Conservation (phyloP, 192 early-diverging fungal genomes). For the Coemansia asiatica region DNA sequence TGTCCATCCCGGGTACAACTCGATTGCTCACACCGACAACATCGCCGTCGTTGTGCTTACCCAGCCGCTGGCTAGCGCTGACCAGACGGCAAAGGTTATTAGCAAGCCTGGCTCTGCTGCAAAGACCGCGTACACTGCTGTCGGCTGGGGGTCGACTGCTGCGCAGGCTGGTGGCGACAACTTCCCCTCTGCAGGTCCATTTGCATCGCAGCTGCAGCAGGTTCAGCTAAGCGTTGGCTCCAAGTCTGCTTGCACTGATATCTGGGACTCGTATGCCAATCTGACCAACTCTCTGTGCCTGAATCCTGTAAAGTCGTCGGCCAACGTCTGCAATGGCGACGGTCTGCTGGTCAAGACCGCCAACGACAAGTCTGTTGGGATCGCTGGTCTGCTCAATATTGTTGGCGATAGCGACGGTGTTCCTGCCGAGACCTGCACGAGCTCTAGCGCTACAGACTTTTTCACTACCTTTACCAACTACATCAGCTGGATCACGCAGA, state of each 20-base stretch:
- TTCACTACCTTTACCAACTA: constrained; percentile 56
- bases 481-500: constrained; percentile 48
- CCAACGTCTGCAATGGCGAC: constrained; percentile 45
- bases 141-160: constrained; percentile 26
- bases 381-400: constrained; percentile 52
- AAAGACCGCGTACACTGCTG: constrained; percentile 28
- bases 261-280: constrained; percentile 45
- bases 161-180: background rate
- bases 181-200: constrained; percentile 8
- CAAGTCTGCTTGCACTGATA: constrained; percentile 34
- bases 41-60: constrained; percentile 37
- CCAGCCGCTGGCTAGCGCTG: constrained; percentile 30
- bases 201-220: constrained; percentile 17
- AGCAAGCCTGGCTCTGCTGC: constrained; percentile 19
- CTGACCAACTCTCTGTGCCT: constrained; percentile 54
- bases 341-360: constrained; percentile 43
- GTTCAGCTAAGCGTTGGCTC: constrained; percentile 30
- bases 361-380: constrained; percentile 25
- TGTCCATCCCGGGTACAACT: constrained; percentile 49
- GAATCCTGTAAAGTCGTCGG: constrained; percentile 23
- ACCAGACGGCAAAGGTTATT: constrained; percentile 33
- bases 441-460: constrained; percentile 24
- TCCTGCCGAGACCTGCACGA: constrained; percentile 29
- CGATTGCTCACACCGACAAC: constrained; percentile 48
- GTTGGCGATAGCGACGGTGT: constrained; percentile 35